phyloP scores from a whole-genome alignment of 1,284 basidiomycete genomes.

The Malassezia globosa region DNA sequence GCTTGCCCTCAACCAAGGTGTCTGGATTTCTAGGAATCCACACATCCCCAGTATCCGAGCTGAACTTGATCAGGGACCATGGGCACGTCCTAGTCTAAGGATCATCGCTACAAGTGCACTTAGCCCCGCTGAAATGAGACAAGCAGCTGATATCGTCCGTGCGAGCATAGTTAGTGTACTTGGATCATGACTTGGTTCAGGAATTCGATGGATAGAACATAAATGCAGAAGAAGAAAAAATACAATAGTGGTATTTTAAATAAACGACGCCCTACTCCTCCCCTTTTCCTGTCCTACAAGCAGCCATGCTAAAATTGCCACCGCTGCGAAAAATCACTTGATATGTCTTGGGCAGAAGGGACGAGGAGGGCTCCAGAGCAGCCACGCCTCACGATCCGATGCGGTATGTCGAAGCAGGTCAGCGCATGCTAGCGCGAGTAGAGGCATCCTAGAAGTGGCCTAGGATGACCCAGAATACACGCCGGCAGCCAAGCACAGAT shows the following conservation, averaged over 20 bases:
- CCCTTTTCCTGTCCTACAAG: too few species aligned
- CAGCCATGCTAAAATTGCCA: too few species aligned
- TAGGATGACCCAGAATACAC: constrained; percentile 28
- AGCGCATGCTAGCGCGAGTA: too few species aligned
- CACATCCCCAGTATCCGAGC: constrained; percentile 33
- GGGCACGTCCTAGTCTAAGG: constrained; percentile 65
- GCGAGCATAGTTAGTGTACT: constrained; percentile 62
- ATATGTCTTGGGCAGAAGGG: too few species aligned
- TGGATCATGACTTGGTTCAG: constrained; percentile 20
- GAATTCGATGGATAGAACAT: background rate
- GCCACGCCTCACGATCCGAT: too few species aligned
- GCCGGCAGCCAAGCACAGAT: constrained; percentile 81
- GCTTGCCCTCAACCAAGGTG: constrained; percentile 32
- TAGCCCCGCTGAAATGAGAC: constrained; percentile 79
- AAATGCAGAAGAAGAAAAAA: background rate
- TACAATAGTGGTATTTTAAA: background rate
- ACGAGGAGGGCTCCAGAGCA: too few species aligned
- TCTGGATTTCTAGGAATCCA: constrained; percentile 30
- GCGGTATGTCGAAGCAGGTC: too few species aligned
- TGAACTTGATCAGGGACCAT: constrained; percentile 25
- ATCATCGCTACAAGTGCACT: constrained; percentile 68
- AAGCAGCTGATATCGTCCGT: constrained; percentile 67
- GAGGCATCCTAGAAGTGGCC: too few species aligned
- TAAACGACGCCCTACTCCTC: too few species aligned
- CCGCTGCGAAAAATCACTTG: background rate